phyloP scores from a whole-genome alignment of 2,329 filamentous ascomycete species.

The Sordariomycetes sp. region DNA sequence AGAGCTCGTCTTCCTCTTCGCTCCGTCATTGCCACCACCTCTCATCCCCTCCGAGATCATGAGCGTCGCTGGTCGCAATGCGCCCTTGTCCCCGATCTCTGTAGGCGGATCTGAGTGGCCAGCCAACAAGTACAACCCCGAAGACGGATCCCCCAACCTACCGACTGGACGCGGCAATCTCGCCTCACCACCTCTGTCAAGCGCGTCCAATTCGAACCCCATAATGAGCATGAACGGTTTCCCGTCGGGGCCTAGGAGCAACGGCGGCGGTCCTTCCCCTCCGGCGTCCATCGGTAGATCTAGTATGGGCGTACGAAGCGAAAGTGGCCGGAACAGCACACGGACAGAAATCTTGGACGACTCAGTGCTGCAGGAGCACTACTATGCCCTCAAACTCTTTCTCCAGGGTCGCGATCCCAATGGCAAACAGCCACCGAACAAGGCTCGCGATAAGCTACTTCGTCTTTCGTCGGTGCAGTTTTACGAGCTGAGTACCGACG shows the following conservation, averaged over 20 bases:
- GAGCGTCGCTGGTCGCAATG: constrained; percentile 54
- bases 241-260: constrained; percentile 44
- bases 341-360: constrained; percentile 51
- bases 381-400: constrained; percentile 68
- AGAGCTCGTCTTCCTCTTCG: neutral
- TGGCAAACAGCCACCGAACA: constrained; percentile 66
- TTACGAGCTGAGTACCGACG: constrained; percentile 93
- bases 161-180: constrained; percentile 49
- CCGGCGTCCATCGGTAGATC: constrained; percentile 82
- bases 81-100: constrained; percentile 74
- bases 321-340: constrained; percentile 50
- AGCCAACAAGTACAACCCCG: constrained; percentile 56
- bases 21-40: neutral
- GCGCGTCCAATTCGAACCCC: constrained; percentile 43
- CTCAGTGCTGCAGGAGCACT: constrained; percentile 66
- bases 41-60: constrained; percentile 34
- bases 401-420: constrained; percentile 71
- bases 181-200: constrained; percentile 62
- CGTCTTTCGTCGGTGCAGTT: constrained; percentile 88
- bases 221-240: constrained; percentile 52
- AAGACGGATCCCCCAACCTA: constrained; percentile 39
- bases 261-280: constrained; percentile 64
- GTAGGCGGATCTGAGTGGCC: constrained; percentile 80
- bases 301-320: constrained; percentile 65
- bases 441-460: constrained; percentile 88